Conservation (phyloP, 2,329 filamentous ascomycete genomes). For the Magnaporthiopsis incrustans region DNA sequence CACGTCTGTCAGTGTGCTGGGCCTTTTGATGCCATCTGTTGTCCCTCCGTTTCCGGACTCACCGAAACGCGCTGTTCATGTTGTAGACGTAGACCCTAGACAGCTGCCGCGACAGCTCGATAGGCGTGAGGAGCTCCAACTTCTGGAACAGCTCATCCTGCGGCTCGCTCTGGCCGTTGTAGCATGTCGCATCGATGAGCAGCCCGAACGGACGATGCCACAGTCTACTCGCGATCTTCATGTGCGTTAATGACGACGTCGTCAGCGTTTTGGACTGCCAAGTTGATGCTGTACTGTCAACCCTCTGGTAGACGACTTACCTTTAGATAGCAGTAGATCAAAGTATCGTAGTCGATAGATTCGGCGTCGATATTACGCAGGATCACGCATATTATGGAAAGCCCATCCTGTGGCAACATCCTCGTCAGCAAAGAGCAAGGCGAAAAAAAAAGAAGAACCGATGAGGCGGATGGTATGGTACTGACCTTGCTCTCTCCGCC, state of each 20-base stretch:
- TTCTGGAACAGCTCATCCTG: conserved; percentile 58
- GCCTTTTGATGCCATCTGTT: not conserved
- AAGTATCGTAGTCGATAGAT: conserved; percentile 55
- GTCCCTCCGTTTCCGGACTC: conserved; percentile 13
- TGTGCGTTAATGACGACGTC: not conserved
- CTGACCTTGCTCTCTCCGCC: conserved; percentile 59
- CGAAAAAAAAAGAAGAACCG: not conserved
- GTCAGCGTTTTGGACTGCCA: not conserved
- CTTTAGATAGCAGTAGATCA: conserved; percentile 59
- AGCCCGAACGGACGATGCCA: conserved; percentile 64
- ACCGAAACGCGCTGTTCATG: conserved; percentile 64
- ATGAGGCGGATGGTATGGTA: not conserved
- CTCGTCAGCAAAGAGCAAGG: not conserved
- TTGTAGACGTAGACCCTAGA: conserved; percentile 62
- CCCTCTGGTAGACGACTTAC: conserved; percentile 27
- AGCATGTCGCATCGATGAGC: conserved; percentile 62
- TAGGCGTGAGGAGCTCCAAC: conserved; percentile 53
- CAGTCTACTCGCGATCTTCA: conserved; percentile 57
- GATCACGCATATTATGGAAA: conserved; percentile 62
- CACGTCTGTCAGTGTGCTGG: not conserved
- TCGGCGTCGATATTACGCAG: conserved; percentile 60
- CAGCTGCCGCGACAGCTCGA: conserved; percentile 51
- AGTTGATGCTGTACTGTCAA: not conserved
- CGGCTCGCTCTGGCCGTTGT: conserved; percentile 58
- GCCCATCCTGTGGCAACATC: conserved; percentile 41